These are phyloP conservation scores for Aureococcus anophagefferens DNA, from an alignment of 108 stramenopile species.

Conservation along the genomic window DNA sequence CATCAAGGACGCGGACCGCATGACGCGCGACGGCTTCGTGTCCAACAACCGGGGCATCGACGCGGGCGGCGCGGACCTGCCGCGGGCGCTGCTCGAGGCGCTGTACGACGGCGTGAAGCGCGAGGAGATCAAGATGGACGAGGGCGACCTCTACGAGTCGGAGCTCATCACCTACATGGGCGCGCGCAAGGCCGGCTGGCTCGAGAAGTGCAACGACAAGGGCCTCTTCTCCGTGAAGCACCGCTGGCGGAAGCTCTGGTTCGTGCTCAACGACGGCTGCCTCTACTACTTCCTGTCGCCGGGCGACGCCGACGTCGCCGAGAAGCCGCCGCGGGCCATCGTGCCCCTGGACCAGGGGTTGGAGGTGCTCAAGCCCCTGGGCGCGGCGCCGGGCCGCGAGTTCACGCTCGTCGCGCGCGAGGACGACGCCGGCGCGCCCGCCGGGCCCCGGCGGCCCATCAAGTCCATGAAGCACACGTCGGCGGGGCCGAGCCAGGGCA, in stretches of 20 bases:
- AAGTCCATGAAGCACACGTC: too few species aligned
- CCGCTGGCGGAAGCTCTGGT: conserved; percentile 26
- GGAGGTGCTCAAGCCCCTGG: too few species aligned
- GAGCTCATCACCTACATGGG: conserved; percentile 28
- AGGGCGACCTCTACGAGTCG: conserved; percentile 31
- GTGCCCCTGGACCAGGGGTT: too few species aligned
- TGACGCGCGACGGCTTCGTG: conserved; percentile 85
- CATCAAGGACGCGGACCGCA: conserved; percentile 71
- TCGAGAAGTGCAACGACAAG: conserved; percentile 28
- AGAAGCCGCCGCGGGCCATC: too few species aligned
- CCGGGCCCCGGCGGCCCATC: too few species aligned
- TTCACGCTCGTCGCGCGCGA: too few species aligned
- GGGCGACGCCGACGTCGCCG: too few species aligned
- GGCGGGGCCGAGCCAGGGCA: too few species aligned
- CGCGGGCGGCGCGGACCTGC: conserved; percentile 74
- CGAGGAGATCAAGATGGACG: too few species aligned
- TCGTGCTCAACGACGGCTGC: conserved; percentile 27
- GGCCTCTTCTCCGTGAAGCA: conserved; percentile 2
- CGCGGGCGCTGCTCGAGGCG: conserved; percentile 53
- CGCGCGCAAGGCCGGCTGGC: conserved; percentile 27
- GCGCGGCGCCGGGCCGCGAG: too few species aligned
- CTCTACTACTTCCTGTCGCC: conserved; percentile 39
- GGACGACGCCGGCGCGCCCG: too few species aligned
- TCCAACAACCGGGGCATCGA: conserved; percentile 83
- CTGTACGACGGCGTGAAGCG: conserved; percentile 74